Base-by-base conservation (phyloP, 768 basidiomycete genomes). In the Candolleomyces eurysporus region DNA sequence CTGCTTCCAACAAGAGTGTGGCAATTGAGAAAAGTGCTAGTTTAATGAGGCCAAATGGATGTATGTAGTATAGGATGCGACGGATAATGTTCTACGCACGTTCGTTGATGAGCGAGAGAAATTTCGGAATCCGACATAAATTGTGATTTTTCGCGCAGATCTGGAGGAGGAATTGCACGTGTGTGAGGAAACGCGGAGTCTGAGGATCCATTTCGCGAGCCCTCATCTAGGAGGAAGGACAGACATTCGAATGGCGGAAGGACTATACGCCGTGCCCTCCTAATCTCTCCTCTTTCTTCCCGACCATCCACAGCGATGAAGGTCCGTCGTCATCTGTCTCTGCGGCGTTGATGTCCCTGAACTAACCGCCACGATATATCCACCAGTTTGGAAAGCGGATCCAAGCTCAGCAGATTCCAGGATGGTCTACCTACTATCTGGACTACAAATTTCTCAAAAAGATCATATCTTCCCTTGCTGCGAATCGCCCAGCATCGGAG, bases 391-490 rank as follows among this genome's bases (percentile, higher is more conserved):
- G 97, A 68, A 99, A 99, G 81, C 91, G 94, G 63, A 94, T 99
- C 64, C 95, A 94, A 75, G 87, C 91, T 32, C 91, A 96, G 73
- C 94, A 97, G 79, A 88, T 98, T 58, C 95, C 96, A 56, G 96
- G 96, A 78, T 99, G 96, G 96, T 93, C 92, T 32, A 73, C 81
- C 48, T 93, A 92, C 79, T 98, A 98, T 77, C 86, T 98, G 62
- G 96, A 98, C 78, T 99, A 99, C 85, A 99, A 99, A 80, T 91
- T 90, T 68, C 83, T 97, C 72, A 97, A 97, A 79, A 94, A 98
- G 84, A 98, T 98, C 69, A 95, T 99, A 69, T 96, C 96, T 63
- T 97, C 96, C 14, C 85, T 98, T 63, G 87, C 88, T 55, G 90
- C 92, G 32, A 92, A 94, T 73, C 86, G 92, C 61, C 93, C 94